Conservation (phyloP, 2,329 filamentous ascomycete species). For the Diplodia sapinea region DNA sequence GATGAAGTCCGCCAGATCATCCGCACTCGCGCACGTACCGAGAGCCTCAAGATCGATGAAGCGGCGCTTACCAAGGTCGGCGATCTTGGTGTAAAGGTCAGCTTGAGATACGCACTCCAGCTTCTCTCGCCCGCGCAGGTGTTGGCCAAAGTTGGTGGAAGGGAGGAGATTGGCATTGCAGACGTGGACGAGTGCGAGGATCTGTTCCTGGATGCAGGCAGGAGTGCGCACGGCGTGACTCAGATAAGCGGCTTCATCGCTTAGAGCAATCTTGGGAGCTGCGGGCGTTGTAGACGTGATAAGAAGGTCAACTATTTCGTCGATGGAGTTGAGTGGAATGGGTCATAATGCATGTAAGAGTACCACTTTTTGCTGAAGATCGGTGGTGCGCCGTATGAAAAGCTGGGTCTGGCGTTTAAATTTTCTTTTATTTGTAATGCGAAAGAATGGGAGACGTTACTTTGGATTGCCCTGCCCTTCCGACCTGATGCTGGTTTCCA, state of each 20-base stretch:
- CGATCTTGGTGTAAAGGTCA: conserved; percentile 85
- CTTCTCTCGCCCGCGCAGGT: conserved; percentile 89
- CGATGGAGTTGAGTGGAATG: conserved; percentile 12
- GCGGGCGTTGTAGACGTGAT: not conserved
- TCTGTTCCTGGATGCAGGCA: conserved; percentile 56
- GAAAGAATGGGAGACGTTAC: not conserved
- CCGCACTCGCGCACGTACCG: conserved; percentile 79
- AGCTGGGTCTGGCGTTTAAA: conserved; percentile 9
- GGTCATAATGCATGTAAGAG: conserved; percentile 24
- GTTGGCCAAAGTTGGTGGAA: conserved; percentile 73
- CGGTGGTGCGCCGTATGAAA: conserved; percentile 17
- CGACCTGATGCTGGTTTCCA: not conserved
- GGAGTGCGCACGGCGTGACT: conserved; percentile 51
- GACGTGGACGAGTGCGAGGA: conserved; percentile 61
- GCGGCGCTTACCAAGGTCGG: conserved; percentile 86
- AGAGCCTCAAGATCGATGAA: conserved; percentile 79
- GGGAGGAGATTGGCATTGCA: conserved; percentile 56
- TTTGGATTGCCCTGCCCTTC: not conserved
- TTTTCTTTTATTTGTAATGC: conserved; percentile 5
- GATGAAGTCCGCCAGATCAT: conserved; percentile 95
- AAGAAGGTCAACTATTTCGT: not conserved
- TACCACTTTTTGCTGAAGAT: conserved; percentile 18
- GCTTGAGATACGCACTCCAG: conserved; percentile 90
- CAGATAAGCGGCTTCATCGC: conserved; percentile 44
- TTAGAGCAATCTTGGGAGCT: conserved; percentile 32